phyloP scores from a whole-genome alignment of 495 filamentous ascomycete species.

The Melanomma pulvis-pyrius region DNA sequence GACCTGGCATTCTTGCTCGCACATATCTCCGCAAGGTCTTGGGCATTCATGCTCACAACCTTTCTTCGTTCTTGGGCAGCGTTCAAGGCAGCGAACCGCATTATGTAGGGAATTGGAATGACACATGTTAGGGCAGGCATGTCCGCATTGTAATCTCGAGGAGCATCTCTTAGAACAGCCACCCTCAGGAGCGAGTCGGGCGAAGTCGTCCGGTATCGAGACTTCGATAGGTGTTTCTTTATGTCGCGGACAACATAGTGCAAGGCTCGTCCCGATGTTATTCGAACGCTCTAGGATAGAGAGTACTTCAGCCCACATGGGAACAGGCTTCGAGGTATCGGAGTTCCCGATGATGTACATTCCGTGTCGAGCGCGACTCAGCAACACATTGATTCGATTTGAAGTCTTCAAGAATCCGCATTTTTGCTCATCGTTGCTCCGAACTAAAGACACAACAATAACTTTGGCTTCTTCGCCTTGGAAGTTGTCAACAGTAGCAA shows the following conservation, averaged over 20 bases:
- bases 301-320: conserved; percentile 73
- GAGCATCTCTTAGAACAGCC: conserved; percentile 67
- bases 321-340: conserved; percentile 56
- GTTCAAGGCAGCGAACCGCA: conserved; percentile 61
- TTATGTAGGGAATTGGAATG: conserved; percentile 56
- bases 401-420: conserved; percentile 73
- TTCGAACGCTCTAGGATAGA: conserved; percentile 52
- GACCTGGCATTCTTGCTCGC: conserved; percentile 53
- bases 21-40: conserved; percentile 62
- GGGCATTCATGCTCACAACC: conserved; percentile 58
- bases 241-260: conserved; percentile 70
- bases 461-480: conserved; percentile 79
- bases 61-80: conserved; percentile 57
- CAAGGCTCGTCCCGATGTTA: conserved; percentile 58
- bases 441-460: conserved; percentile 78
- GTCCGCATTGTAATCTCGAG: conserved; percentile 68
- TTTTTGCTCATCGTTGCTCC: conserved; percentile 65
- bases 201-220: conserved; percentile 65
- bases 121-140: conserved; percentile 69
- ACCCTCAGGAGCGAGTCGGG: conserved; percentile 65
- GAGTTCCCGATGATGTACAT: conserved; percentile 85
- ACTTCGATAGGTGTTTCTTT: conserved; percentile 59
- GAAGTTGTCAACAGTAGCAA: conserved; percentile 88
- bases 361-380: conserved; percentile 72
- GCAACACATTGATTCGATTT: conserved; percentile 77